phyloP scores from a whole-genome alignment of 139 green algal genomes.

The Tetradesmus obliquus region DNA sequence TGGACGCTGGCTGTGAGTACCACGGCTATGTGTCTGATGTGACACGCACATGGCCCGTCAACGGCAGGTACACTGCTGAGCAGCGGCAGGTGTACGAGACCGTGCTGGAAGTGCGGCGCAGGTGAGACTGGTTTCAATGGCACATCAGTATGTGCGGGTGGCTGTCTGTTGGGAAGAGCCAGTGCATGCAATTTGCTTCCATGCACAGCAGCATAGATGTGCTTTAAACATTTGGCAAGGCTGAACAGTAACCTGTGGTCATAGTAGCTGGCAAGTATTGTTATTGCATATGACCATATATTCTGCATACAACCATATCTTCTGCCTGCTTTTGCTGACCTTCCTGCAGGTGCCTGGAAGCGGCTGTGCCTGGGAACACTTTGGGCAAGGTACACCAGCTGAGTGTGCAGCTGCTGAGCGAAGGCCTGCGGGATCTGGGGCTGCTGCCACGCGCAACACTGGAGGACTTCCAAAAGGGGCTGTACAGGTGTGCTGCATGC shows the following conservation, averaged over 20 bases:
- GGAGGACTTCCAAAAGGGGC: conserved; percentile 28
- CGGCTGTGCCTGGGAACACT: conserved; percentile 35
- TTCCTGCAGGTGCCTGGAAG: conserved; percentile 39
- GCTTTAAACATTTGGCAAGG: not conserved
- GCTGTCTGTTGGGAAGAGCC: not conserved
- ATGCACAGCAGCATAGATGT: not conserved
- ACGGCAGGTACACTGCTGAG: conserved; percentile 56
- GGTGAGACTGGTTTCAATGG: conserved; percentile 29
- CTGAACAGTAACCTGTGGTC: not conserved
- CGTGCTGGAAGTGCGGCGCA: conserved; percentile 70
- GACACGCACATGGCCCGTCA: conserved; percentile 90
- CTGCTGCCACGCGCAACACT: conserved; percentile 38
- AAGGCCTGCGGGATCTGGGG: conserved; percentile 47
- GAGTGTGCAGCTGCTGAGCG: conserved; percentile 62
- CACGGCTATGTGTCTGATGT: conserved; percentile 89
- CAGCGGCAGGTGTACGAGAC: conserved; percentile 85
- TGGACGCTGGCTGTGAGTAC: conserved; percentile 95
- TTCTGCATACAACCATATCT: too few relatives aligned
- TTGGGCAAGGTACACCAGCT: conserved; percentile 65
- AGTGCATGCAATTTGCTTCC: not conserved
- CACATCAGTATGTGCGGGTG: not conserved
- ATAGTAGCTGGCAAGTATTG: too few relatives aligned
- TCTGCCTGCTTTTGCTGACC: not conserved
- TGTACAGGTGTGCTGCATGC: conserved; percentile 45
- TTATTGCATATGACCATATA: too few relatives aligned